These are phyloP conservation scores for Crithidia bombi DNA, from an alignment of 208 protist genomes.

Conservation along the genomic window DNA sequence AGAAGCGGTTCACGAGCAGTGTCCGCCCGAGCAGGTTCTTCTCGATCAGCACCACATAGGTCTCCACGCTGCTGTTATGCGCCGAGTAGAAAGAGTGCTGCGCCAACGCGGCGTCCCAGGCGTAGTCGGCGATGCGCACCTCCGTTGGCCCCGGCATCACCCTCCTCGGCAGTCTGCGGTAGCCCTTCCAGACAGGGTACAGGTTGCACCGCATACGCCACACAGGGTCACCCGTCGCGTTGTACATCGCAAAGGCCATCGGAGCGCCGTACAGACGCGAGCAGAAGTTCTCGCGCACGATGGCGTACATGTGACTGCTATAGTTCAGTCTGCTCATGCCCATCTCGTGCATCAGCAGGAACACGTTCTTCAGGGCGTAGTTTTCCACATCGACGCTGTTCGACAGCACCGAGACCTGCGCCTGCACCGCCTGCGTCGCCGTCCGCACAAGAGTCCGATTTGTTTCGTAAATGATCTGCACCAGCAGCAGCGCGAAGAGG, in stretches of 20 bases:
- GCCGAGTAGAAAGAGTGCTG: slow-evolving; percentile 14
- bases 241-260: slow-evolving; percentile 41
- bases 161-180: not conserved
- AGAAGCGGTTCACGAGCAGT: slow-evolving; percentile 41
- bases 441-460: slow-evolving; percentile 44
- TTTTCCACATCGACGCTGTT: slow-evolving; percentile 27
- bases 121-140: slow-evolving; percentile 24
- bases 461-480: slow-evolving; percentile 61
- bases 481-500: slow-evolving; percentile 51
- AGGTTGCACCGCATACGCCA: slow-evolving; percentile 17
- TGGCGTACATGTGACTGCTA: not conserved
- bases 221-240: slow-evolving; percentile 7
- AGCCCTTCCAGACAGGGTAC: not conserved
- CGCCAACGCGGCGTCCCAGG: slow-evolving; percentile 13
- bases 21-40: slow-evolving; percentile 50
- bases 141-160: not conserved
- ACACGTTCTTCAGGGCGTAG: slow-evolving; percentile 27
- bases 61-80: not conserved
- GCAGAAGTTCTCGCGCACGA: slow-evolving; percentile 29
- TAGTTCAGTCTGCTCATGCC: not conserved
- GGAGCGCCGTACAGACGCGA: slow-evolving; percentile 37
- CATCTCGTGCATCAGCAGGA: slow-evolving; percentile 13
- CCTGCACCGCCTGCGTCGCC: slow-evolving; percentile 39
- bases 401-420: slow-evolving; percentile 35
- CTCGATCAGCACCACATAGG: slow-evolving; percentile 32